These are phyloP conservation scores for Mortierella antarctica DNA, from an alignment of 192 early-diverging fungal species.

Conservation along the genomic window DNA sequence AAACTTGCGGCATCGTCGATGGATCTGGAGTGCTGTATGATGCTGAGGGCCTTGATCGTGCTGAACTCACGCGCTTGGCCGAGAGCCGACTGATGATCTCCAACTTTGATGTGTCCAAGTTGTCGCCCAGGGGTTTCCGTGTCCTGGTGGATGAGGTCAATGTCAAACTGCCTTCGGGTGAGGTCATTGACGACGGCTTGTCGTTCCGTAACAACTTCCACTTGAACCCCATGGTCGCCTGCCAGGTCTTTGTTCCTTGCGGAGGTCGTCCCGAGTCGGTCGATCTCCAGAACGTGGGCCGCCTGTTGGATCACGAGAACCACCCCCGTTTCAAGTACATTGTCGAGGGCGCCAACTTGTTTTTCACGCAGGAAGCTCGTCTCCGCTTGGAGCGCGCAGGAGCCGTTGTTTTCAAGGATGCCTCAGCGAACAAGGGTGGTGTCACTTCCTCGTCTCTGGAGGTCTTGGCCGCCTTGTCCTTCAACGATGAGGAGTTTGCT, in stretches of 20 bases:
- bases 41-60: constrained; percentile 89
- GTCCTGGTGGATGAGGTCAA: constrained; percentile 93
- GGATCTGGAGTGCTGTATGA: constrained; percentile 96
- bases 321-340: constrained; percentile 97
- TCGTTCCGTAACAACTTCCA: constrained; percentile 99
- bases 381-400: constrained; percentile 95
- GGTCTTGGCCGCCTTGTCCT: constrained; percentile 94
- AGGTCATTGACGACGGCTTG: constrained; percentile 86
- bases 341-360: constrained; percentile 98
- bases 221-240: constrained; percentile 78
- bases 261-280: constrained; percentile 98
- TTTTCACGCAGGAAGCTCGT: constrained; percentile 99
- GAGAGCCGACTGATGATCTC: constrained; percentile 84
- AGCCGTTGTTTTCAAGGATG: constrained; percentile 96
- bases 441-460: constrained; percentile 98
- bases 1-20: constrained; percentile 93
- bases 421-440: constrained; percentile 99
- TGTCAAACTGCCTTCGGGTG: constrained; percentile 88
- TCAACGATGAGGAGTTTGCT: constrained; percentile 90
- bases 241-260: constrained; percentile 96
- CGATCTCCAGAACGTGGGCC: constrained; percentile 88
- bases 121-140: constrained; percentile 88
- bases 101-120: constrained; percentile 87
- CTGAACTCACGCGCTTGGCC: constrained; percentile 87
- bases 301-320: constrained; percentile 82